These are phyloP conservation scores for Cryptococcus hybrid DNA, from an alignment of 1,284 basidiomycete genomes.

Conservation along the genomic window DNA sequence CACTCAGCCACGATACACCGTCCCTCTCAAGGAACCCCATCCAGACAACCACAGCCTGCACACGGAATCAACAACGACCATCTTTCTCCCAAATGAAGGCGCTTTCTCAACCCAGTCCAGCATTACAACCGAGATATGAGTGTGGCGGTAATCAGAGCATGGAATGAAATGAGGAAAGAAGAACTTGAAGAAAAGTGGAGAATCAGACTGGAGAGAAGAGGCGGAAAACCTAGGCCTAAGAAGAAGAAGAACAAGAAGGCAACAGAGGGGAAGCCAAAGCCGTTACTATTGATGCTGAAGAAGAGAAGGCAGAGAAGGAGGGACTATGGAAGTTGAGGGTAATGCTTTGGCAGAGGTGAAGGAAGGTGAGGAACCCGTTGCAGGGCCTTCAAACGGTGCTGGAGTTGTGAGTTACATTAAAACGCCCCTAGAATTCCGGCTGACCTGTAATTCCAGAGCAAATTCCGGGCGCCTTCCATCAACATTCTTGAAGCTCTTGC, in stretches of 20 bases:
- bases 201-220: slow-evolving; percentile 47
- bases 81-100: slow-evolving; percentile 70
- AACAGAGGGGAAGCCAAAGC: not conserved
- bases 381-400: slow-evolving; percentile 17
- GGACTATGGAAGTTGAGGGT: slow-evolving; percentile 15
- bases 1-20: slow-evolving; percentile 24
- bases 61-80: slow-evolving; percentile 79
- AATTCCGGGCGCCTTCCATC: slow-evolving; percentile 61
- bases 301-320: slow-evolving; percentile 12
- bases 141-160: slow-evolving; percentile 80
- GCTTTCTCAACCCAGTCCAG: slow-evolving; percentile 97
- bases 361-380: slow-evolving; percentile 12
- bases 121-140: slow-evolving; percentile 97
- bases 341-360: not conserved
- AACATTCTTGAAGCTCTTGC: slow-evolving; percentile 92
- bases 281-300: slow-evolving; percentile 1
- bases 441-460: slow-evolving; percentile 4
- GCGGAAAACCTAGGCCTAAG: slow-evolving; percentile 20
- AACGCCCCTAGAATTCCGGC: not conserved
- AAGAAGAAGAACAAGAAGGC: slow-evolving; percentile 18
- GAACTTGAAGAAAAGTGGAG: slow-evolving; percentile 58
- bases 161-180: slow-evolving; percentile 65
- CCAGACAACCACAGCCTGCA: slow-evolving; percentile 76
- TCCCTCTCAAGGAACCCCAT: slow-evolving; percentile 47
- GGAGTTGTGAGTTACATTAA: not conserved